Base-by-base conservation (phyloP, 441 rosid species). In the Geranium incanum region DNA sequence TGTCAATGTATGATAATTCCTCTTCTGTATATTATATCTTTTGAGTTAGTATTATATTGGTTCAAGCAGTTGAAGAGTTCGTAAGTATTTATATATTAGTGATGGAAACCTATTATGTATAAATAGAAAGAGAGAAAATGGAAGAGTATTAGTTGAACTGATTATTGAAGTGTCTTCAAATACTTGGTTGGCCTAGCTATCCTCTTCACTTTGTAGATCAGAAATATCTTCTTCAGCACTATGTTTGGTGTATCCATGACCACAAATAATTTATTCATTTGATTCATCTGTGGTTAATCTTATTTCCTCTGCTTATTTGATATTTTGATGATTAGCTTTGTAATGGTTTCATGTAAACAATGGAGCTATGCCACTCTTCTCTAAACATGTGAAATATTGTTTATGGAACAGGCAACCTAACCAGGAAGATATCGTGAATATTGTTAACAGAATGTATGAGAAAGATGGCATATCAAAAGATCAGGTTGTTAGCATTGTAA, bases 401-500 rank as follows among this genome's bases (percentile, higher is more conserved):
- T 68, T 80, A 66, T 79, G 68, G 68, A 67, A 70, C 87, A 94
- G 97, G 97, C 97, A 90, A 83, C 97, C 99, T 77, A 87, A 80
- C 60, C 88, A 68, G 37, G 97, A 90, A 70, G 99, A 94, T 78
- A 88, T 92, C 1, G 84, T 90, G 50, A 95, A 92, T 76, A 86
- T 92, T 83, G 97, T 94, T 69, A 70, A 81, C 71, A 90, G 93
- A 87, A 94, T 86, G 93, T 94, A 90, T 55, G 89, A 88, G 82
- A 88, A 89, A 78, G 99, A 94, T 77, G 96, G 95, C 67, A 86
- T 94, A 76, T 83, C 89, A 3, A 81, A 73, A 75, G 84, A 84
- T 62, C 92, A 88, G 78, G 90, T 91, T 80, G 74, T 68, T 39
- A 81, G 81, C 76, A 81, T 94, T 71, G 97, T 91, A 67, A 83